phyloP scores from a whole-genome alignment of 2,329 filamentous ascomycete species.

The Talaromyces piceae region DNA sequence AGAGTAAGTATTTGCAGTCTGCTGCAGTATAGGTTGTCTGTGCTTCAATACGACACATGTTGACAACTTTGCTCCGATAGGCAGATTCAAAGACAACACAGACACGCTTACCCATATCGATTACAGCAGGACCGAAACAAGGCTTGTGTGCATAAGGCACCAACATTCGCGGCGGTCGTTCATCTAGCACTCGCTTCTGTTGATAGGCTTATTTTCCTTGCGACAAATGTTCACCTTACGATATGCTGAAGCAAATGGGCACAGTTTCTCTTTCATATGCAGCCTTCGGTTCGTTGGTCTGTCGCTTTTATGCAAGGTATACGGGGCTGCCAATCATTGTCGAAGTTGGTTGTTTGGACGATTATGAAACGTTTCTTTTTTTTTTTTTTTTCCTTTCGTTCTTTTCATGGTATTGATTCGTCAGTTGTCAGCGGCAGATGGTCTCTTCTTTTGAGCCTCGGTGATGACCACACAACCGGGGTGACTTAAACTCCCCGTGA shows the following conservation, averaged over 20 bases:
- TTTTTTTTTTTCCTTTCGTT: neutral
- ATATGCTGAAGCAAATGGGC: neutral
- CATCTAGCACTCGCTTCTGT: neutral
- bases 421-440: neutral
- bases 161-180: neutral
- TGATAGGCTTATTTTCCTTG: neutral
- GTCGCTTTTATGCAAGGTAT: neutral
- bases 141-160: neutral
- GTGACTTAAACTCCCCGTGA: too few relatives aligned
- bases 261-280: neutral
- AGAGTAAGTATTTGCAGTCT: neutral
- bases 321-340: neutral
- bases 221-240: neutral
- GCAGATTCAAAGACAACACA: neutral
- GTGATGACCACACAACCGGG: neutral
- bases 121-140: neutral
- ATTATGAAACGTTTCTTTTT: neutral
- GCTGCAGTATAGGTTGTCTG: neutral
- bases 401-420: neutral
- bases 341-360: neutral
- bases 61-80: neutral
- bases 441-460: neutral
- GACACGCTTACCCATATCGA: neutral
- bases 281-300: neutral
- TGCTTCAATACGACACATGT: neutral